phyloP scores from a whole-genome alignment of 1,284 basidiomycete genomes.

The Apiotrichum sp. region DNA sequence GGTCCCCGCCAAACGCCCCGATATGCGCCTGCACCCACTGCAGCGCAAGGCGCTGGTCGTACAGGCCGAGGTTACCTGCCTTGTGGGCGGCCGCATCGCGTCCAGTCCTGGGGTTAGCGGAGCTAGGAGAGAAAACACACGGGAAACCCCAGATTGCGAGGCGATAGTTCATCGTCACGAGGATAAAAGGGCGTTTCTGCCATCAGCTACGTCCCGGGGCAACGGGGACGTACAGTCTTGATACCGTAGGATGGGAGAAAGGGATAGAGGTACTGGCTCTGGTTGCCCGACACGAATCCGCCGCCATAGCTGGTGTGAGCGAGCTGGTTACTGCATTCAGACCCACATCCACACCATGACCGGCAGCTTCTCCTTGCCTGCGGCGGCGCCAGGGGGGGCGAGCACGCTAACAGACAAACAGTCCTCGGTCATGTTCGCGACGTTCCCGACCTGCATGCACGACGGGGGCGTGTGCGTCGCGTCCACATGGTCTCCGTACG shows the following conservation, averaged over 20 bases:
- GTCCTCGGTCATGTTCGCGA: constrained; percentile 40
- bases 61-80: constrained; percentile 44
- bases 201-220: neutral
- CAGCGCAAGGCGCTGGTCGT: constrained; percentile 49
- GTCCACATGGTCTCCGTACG: constrained; percentile 25
- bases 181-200: constrained; percentile 41
- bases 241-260: constrained; percentile 12
- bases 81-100: constrained; percentile 31
- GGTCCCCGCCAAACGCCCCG: constrained; percentile 50
- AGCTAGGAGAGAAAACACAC: constrained; percentile 8
- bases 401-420: constrained; percentile 48
- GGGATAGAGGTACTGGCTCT: constrained; percentile 19
- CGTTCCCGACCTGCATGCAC: constrained; percentile 29
- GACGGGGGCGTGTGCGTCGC: constrained; percentile 27
- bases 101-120: constrained; percentile 21
- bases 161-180: constrained; percentile 49
- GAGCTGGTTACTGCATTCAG: neutral
- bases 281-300: constrained; percentile 23
- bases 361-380: constrained; percentile 22
- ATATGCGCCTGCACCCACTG: constrained; percentile 52
- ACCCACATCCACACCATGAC: constrained; percentile 30
- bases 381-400: constrained; percentile 18
- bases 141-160: constrained; percentile 49
- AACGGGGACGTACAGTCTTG: constrained; percentile 5
- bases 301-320: constrained; percentile 36